Conservation (phyloP, 148 eudicot species). For the Persicaria maculosa region DNA sequence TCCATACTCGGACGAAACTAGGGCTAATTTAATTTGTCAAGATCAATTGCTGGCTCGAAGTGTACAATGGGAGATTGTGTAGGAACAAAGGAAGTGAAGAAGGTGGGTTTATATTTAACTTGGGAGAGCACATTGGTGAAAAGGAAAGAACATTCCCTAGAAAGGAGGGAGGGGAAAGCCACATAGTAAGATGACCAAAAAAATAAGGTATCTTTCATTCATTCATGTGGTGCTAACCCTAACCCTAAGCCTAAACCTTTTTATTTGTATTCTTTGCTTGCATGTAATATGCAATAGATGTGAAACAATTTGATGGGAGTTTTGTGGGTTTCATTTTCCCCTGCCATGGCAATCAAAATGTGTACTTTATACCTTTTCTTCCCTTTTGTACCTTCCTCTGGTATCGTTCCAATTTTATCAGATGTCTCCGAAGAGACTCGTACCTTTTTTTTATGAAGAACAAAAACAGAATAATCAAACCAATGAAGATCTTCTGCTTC, state of each 20-base stretch:
- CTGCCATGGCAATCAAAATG: background rate
- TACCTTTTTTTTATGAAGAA: no score
- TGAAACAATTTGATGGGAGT: background rate
- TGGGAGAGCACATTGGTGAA: background rate
- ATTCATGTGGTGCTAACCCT: background rate
- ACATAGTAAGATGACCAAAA: background rate
- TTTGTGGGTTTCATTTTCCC: background rate
- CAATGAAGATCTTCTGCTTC: no score
- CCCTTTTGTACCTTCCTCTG: background rate
- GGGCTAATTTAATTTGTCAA: background rate
- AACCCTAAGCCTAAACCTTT: no score
- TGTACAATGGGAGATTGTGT: background rate
- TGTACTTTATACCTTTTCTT: constrained; percentile 3
- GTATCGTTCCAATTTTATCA: no score
- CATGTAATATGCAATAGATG: background rate
- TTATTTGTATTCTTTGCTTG: background rate
- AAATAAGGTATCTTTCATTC: background rate
- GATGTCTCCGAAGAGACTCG: no score
- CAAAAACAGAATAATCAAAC: no score
- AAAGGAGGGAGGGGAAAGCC: background rate
- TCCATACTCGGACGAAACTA: background rate
- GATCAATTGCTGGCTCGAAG: background rate
- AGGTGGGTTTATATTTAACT: background rate
- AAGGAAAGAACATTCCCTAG: constrained; percentile 11
- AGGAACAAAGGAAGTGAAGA: background rate